phyloP scores from a whole-genome alignment of 176 grass and related monocot species.

The Otatea glauca region DNA sequence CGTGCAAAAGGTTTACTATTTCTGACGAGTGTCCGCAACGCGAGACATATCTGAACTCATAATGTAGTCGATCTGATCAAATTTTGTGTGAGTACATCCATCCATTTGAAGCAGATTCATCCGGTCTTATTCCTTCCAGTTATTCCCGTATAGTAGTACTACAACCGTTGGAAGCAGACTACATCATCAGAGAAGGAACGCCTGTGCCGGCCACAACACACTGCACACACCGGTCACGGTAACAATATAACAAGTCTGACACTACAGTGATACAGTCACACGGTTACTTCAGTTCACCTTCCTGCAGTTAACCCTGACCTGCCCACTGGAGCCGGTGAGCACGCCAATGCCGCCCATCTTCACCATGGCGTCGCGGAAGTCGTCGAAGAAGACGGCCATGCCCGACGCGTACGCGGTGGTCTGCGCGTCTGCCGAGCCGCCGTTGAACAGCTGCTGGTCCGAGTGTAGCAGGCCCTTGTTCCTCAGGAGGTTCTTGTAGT shows the following conservation, averaged over 20 bases:
- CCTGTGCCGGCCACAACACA: constrained; percentile 10
- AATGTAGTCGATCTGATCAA: not conserved
- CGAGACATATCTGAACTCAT: no score
- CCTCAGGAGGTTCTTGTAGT: constrained; percentile 69
- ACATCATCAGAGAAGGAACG: constrained; percentile 33
- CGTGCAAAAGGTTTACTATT: not conserved
- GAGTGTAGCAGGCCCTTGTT: constrained; percentile 85
- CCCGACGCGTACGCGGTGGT: constrained; percentile 53
- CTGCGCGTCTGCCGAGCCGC: constrained; percentile 65
- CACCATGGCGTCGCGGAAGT: constrained; percentile 72
- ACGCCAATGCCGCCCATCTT: constrained; percentile 84
- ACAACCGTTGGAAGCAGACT: constrained; percentile 68
- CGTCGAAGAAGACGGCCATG: constrained; percentile 64
- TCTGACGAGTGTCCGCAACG: no score
- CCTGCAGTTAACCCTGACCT: constrained; percentile 76
- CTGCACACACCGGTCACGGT: not conserved
- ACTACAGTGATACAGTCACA: not conserved
- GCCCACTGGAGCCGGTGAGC: constrained; percentile 58
- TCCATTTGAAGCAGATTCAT: not conserved
- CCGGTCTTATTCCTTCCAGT: constrained; percentile 23
- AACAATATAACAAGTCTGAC: not conserved
- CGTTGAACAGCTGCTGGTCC: constrained; percentile 75
- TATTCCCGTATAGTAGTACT: constrained; percentile 39
- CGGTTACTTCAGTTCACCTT: constrained; percentile 54
- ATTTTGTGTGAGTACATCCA: not conserved